Evolutionary conservation across 2,329 filamentous ascomycete genomes (phyloP).

Genomic region (Aspergillus viridinutans): DNA sequence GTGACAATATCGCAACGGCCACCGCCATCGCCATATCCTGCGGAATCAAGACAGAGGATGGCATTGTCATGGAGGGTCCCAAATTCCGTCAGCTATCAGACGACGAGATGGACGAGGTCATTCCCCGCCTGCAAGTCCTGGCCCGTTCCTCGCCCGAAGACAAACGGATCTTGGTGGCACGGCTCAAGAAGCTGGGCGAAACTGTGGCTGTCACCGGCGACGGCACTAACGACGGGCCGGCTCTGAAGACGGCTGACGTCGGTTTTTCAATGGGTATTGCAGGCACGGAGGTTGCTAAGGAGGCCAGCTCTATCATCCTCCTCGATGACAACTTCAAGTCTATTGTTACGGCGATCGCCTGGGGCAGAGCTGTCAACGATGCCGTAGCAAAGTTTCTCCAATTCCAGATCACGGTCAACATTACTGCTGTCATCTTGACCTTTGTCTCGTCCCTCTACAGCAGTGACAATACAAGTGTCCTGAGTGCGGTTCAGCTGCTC

Average conservation of each 20-base stretch:
- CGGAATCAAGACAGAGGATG: conserved; percentile 59
- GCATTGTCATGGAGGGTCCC: conserved; percentile 65
- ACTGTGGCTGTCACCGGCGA: conserved; percentile 62
- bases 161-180: conserved; percentile 60
- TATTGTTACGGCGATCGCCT: conserved; percentile 63
- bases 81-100: conserved; percentile 60
- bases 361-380: conserved; percentile 67
- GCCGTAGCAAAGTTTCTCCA: conserved; percentile 65
- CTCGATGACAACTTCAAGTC: conserved; percentile 63
- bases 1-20: conserved; percentile 67
- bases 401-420: conserved; percentile 72
- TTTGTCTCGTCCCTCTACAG: conserved; percentile 82
- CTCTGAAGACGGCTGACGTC: conserved; percentile 62
- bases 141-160: conserved; percentile 65
- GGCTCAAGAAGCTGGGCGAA: conserved; percentile 59
- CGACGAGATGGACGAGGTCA: conserved; percentile 54
- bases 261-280: conserved; percentile 66
- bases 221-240: conserved; percentile 63
- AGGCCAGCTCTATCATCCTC: conserved; percentile 64
- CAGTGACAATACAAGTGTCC: conserved; percentile 64
- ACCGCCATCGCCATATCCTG: conserved; percentile 70
- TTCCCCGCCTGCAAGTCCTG: conserved; percentile 60
- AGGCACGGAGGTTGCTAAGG: conserved; percentile 64
- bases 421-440: conserved; percentile 81
- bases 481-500: conserved; percentile 85